These are phyloP conservation scores for Pseudogymnoascus sp. DNA, from an alignment of 2,329 filamentous ascomycete genomes.

Conservation along the genomic window DNA sequence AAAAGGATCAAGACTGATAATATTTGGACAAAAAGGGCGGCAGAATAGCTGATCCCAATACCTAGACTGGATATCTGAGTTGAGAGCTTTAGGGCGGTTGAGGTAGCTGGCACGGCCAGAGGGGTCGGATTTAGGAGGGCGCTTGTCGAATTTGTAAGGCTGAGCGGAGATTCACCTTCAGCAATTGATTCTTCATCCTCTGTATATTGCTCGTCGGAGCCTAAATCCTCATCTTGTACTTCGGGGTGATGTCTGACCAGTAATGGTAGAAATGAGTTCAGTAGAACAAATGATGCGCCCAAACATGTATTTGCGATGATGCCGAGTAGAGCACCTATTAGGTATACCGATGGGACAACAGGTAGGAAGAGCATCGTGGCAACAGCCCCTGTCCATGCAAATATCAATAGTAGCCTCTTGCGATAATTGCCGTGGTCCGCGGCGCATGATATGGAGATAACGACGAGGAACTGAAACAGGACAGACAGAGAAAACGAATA, in stretches of 20 bases:
- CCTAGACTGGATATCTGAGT: slow-evolving; percentile 87
- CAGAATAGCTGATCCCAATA: slow-evolving; percentile 88
- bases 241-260: slow-evolving; percentile 73
- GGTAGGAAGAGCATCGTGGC: slow-evolving; percentile 85
- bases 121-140: slow-evolving; percentile 33
- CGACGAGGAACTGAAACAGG: slow-evolving; percentile 75
- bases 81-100: slow-evolving; percentile 66
- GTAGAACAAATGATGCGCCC: slow-evolving; percentile 85
- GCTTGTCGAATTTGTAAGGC: slow-evolving; percentile 36
- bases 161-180: slow-evolving; percentile 1
- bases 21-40: slow-evolving; percentile 76
- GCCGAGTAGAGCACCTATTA: slow-evolving; percentile 74
- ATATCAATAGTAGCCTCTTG: slow-evolving; percentile 77
- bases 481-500: slow-evolving; percentile 96
- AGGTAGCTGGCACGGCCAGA: slow-evolving; percentile 33
- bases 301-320: slow-evolving; percentile 91
- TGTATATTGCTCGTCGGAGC: slow-evolving; percentile 9
- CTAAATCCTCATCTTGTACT: slow-evolving; percentile 22
- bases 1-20: slow-evolving; percentile 70
- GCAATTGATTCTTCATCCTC: slow-evolving; percentile 12
- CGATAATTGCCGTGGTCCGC: slow-evolving; percentile 90
- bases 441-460: slow-evolving; percentile 92
- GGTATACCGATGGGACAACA: slow-evolving; percentile 63
- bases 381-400: slow-evolving; percentile 72
- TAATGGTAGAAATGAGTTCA: slow-evolving; percentile 91